Percentiles rank a stretch among this genome's conserved stretches.
Evolutionary conservation across 2,329 filamentous ascomycete genomes (phyloP).

Genomic region (Basipetospora chlamydospora): DNA sequence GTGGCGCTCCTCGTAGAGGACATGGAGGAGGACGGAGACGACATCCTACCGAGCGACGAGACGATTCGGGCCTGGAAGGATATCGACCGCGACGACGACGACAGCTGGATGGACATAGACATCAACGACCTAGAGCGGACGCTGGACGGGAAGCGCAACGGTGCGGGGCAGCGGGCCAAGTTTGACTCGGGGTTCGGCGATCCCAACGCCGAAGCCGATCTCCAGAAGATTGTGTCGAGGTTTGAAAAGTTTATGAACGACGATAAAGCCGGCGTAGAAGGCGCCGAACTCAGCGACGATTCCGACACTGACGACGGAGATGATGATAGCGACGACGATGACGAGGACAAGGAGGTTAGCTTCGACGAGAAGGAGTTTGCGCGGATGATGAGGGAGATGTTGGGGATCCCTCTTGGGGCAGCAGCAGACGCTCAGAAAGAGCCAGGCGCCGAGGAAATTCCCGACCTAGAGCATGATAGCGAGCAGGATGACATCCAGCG

Average conservation of each 20-base stretch:
- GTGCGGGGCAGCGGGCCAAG: constrained; percentile 18
- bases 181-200: constrained; percentile 52
- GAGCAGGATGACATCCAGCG: constrained; percentile 50
- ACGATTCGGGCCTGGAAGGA: constrained; percentile 61
- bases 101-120: constrained; percentile 84
- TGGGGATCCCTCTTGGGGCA: constrained; percentile 42
- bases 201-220: constrained; percentile 52
- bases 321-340: constrained; percentile 30
- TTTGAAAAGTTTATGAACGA: constrained; percentile 89
- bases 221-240: constrained; percentile 83
- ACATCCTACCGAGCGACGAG: constrained; percentile 49
- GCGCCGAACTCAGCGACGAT: constrained; percentile 56
- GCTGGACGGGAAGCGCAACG: constrained; percentile 36
- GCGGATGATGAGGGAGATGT: constrained; percentile 83
- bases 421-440: not conserved
- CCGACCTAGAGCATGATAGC: constrained; percentile 22
- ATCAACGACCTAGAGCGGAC: constrained; percentile 81
- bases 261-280: constrained; percentile 65
- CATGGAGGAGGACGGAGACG: constrained; percentile 54
- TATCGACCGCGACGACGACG: constrained; percentile 55
- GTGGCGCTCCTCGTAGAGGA: constrained; percentile 65
- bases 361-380: constrained; percentile 79
- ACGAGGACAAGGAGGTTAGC: constrained; percentile 51
- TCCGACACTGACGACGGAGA: constrained; percentile 38
- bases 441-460: constrained; percentile 7